Evolutionary conservation across 169 alveolate genomes (phyloP).

Genomic region (Plasmodium gaboni): DNA sequence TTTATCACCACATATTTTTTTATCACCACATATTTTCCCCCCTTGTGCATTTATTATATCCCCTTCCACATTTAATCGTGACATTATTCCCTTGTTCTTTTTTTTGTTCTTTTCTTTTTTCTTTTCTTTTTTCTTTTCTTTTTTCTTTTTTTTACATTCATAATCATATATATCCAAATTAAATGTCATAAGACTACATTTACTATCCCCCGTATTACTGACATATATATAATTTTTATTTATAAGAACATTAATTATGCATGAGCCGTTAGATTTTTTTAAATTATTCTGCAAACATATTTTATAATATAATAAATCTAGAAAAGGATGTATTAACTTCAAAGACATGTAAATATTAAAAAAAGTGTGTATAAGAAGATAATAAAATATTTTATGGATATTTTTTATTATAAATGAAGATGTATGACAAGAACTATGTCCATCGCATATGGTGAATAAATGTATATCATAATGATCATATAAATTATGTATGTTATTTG

Average conservation of each 20-base stretch:
- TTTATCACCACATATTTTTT: too few species aligned
- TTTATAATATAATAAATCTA: conserved; percentile 44
- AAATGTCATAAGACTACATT: conserved; percentile 49
- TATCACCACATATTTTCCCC: background rate
- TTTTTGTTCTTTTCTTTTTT: background rate
- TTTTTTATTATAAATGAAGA: conserved; percentile 48
- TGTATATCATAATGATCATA: conserved; percentile 40
- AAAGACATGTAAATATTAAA: conserved; percentile 46
- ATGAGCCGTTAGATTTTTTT: conserved; percentile 21
- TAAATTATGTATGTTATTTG: background rate
- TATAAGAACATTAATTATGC: conserved; percentile 52
- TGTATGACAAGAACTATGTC: conserved; percentile 60
- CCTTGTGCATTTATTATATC: background rate
- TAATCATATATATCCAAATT: conserved; percentile 40
- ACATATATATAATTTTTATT: conserved; percentile 51
- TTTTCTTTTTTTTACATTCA: background rate
- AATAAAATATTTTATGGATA: conserved; percentile 44
- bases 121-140: conserved; percentile 9
- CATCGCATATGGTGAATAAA: conserved; percentile 72
- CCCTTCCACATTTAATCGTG: background rate
- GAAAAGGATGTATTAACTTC: conserved; percentile 34
- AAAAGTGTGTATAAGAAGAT: conserved; percentile 48
- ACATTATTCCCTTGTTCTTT: background rate
- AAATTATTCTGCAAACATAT: background rate
- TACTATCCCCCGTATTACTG: conserved; percentile 67